phyloP scores from a whole-genome alignment of 306 rosid species.

The Leucaena leucocephala region DNA sequence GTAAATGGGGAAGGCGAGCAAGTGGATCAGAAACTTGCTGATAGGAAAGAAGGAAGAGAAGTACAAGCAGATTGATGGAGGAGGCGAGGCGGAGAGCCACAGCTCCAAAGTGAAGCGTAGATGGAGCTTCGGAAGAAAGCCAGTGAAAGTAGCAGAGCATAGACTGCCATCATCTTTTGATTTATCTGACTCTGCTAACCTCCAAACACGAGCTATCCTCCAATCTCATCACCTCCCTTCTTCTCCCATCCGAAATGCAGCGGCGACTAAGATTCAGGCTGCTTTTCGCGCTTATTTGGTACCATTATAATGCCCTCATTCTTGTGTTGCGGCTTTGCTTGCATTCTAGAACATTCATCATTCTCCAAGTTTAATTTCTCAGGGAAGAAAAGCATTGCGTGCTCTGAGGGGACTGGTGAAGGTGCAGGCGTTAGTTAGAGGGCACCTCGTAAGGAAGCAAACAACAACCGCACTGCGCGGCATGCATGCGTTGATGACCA shows the following conservation, averaged over 20 bases:
- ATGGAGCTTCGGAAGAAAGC: conserved; percentile 75
- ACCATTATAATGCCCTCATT: conserved; percentile 17
- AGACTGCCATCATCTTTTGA: conserved; percentile 57
- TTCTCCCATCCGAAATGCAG: conserved; percentile 37
- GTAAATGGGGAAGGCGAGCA: conserved; percentile 78
- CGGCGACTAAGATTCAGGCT: conserved; percentile 84
- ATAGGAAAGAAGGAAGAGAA: conserved; percentile 66
- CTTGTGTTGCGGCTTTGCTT: neutral
- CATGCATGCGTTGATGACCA: conserved; percentile 88
- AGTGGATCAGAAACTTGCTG: conserved; percentile 78
- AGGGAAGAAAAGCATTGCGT: conserved; percentile 89
- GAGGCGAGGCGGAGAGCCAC: neutral
- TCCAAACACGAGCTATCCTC: conserved; percentile 40
- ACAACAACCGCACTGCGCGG: conserved; percentile 64
- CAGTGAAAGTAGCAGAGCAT: conserved; percentile 43
- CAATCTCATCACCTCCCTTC: conserved; percentile 33
- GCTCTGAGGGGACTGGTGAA: conserved; percentile 89
- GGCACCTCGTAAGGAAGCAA: conserved; percentile 87
- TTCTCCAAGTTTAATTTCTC: conserved; percentile 24
- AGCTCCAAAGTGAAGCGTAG: conserved; percentile 60
- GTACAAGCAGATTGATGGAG: conserved; percentile 43
- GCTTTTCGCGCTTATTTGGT: conserved; percentile 80
- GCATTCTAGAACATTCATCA: neutral
- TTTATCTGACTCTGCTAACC: conserved; percentile 44
- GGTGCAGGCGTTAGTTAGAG: conserved; percentile 90